Conservation (phyloP, 1,284 basidiomycete genomes). For the Ceratobasidium sp. region DNA sequence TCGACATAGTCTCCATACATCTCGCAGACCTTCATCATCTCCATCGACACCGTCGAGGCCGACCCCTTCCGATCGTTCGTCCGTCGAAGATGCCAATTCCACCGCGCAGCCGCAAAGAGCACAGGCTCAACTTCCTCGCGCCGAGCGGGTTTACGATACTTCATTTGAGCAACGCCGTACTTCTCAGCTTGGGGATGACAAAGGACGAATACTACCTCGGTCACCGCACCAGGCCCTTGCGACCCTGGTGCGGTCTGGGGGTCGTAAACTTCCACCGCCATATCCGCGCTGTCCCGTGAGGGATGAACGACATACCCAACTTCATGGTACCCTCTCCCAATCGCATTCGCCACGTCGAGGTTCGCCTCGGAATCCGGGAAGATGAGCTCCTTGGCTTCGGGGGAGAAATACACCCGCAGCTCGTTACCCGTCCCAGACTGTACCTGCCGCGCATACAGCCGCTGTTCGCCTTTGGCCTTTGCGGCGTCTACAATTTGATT, state of each 20-base stretch:
- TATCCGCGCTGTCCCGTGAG: slow-evolving; percentile 37
- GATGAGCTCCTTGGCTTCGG: slow-evolving; percentile 23
- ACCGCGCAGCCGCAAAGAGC: slow-evolving; percentile 40
- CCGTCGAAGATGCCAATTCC: slow-evolving; percentile 60
- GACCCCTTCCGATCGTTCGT: slow-evolving; percentile 56
- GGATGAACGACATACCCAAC: slow-evolving; percentile 29
- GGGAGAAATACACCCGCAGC: slow-evolving; percentile 30
- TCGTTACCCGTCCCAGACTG: slow-evolving; percentile 26
- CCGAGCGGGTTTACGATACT: slow-evolving; percentile 18
- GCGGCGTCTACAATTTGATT: background rate
- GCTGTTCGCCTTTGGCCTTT: background rate
- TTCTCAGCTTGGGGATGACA: slow-evolving; percentile 6
- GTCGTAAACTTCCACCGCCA: slow-evolving; percentile 10
- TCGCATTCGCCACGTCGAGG: background rate
- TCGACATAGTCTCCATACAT: slow-evolving; percentile 43
- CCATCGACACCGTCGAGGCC: slow-evolving; percentile 16
- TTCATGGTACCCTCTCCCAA: slow-evolving; percentile 6
- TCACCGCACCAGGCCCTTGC: background rate
- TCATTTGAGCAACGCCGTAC: slow-evolving; percentile 11
- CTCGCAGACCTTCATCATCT: slow-evolving; percentile 46
- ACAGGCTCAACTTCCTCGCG: slow-evolving; percentile 27
- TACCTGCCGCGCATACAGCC: slow-evolving; percentile 37
- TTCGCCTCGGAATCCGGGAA: background rate
- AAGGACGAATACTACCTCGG: slow-evolving; percentile 19
- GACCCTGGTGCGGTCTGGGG: background rate